Percentiles rank a stretch among this genome's conserved stretches.
Evolutionary conservation across 306 rosid genomes (phyloP).

Genomic region (Fragaria ananassa): DNA sequence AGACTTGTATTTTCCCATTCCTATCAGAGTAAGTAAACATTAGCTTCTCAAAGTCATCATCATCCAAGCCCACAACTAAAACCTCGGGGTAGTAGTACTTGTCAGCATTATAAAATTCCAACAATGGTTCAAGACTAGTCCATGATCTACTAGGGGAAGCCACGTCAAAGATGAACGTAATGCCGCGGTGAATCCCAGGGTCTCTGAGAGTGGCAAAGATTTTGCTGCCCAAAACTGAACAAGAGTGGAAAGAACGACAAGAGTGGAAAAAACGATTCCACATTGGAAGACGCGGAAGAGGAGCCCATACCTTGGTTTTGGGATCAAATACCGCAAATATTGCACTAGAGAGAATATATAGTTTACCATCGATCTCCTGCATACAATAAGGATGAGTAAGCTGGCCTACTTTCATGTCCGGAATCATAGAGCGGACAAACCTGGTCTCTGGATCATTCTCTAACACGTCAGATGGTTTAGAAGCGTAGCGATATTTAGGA

Average conservation of each 20-base stretch:
- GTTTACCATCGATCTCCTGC: not conserved
- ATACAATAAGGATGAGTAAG: fast-evolving
- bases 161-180: not conserved
- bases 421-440: not conserved
- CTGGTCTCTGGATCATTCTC: not conserved
- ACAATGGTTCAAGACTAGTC: not conserved
- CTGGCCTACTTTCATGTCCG: not conserved
- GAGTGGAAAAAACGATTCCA: not conserved
- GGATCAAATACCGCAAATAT: not conserved
- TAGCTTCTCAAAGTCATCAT: not conserved
- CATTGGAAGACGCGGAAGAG: not conserved
- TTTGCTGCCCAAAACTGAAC: not conserved
- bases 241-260: not conserved
- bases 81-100: not conserved
- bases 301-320: not conserved
- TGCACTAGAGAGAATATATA: not conserved
- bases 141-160: not conserved
- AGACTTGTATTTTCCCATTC: not conserved
- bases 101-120: fast-evolving
- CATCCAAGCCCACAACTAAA: not conserved
- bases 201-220: not conserved
- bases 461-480: not conserved
- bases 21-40: not conserved
- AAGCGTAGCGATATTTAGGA: no score
- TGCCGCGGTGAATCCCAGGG: no score